Base-by-base conservation (phyloP, 164 flowering plant species). In the Tetracentron sinense region DNA sequence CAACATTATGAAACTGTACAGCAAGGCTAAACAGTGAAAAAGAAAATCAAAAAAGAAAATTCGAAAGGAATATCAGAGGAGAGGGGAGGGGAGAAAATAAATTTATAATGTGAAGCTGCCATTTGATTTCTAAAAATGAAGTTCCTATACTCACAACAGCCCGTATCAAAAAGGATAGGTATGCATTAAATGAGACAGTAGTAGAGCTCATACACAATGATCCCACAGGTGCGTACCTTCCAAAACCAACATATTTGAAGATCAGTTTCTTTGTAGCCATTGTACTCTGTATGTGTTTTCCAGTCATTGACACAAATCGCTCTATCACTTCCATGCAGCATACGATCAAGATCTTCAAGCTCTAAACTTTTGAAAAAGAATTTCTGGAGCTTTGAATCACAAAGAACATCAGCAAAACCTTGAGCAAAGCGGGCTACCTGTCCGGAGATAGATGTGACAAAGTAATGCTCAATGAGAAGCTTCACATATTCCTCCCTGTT, bases 231-330 rank as follows among this genome's bases (percentile, higher is more conserved):
- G n/a, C 75, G 33, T 81, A 89, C 97, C 94, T 86, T 69, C 98
- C 98, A 94, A 58, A 94, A 93, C 98, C 97, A 90, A 57, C 49
- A 54, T 71, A 93, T 90, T 66, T 87, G 92, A 61, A 66, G 62
- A 73, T 93, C 98, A 46, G 75, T 76, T 64, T 81, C 89, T 56
- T 79, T 77, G 71, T 79, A 93, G 62, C 95, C 96, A 73, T 78
- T 73, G 68, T 93, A 93, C 23, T 83, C 86, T 19, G 98, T 89
- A 75, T 93, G 92, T 22, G 83, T 84, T 72, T 81, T 89, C 98
- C 98, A 93, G 71, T 90, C 98, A 31, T 82, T 79, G 20, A 89
- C 78, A 69, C 72, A 78, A 23, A 93, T 81, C 44, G 74, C 78
- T 65, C 56, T 68, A 66, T 79, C 92, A 69, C 87, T 83, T 49